Percentiles rank a stretch among this genome's conserved stretches.
Conservation (phyloP, 148 eudicot species). For the Rhododendron williamsianum region DNA sequence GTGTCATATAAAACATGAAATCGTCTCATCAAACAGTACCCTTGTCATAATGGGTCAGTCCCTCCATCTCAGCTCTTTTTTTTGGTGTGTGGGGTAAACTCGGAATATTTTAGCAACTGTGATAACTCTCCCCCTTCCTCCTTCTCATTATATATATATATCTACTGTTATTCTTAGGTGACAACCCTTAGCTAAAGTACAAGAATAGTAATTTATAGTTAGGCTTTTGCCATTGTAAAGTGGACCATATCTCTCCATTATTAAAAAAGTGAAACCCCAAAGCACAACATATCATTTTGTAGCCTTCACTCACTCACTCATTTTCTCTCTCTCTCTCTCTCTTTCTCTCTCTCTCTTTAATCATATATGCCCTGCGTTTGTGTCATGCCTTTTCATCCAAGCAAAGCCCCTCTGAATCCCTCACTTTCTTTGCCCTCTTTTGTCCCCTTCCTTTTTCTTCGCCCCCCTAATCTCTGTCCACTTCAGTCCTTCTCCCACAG, state of each 20-base stretch:
- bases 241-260: not conserved
- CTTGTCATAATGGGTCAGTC: no score
- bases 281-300: not conserved
- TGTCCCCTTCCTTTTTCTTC: slow-evolving; percentile 81
- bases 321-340: slow-evolving; percentile 13
- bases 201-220: not conserved
- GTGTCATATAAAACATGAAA: no score
- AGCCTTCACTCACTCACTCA: slow-evolving; percentile 25
- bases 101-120: no score
- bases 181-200: not conserved
- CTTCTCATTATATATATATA: no score
- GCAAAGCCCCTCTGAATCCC: slow-evolving; percentile 42
- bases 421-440: slow-evolving; percentile 63
- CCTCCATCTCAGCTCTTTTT: no score
- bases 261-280: slow-evolving; percentile 4
- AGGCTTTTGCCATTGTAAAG: slow-evolving; percentile 5
- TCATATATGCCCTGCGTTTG: slow-evolving; percentile 15
- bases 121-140: no score
- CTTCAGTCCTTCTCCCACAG: slow-evolving; percentile 94
- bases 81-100: no score
- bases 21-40: no score
- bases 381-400: slow-evolving; percentile 61
- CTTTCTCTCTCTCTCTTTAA: slow-evolving; percentile 6
- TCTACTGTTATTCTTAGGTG: not conserved
- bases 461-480: slow-evolving; percentile 40